Evolutionary conservation across 495 filamentous ascomycete species (phyloP).

Genomic region (Extremus antarcticus): DNA sequence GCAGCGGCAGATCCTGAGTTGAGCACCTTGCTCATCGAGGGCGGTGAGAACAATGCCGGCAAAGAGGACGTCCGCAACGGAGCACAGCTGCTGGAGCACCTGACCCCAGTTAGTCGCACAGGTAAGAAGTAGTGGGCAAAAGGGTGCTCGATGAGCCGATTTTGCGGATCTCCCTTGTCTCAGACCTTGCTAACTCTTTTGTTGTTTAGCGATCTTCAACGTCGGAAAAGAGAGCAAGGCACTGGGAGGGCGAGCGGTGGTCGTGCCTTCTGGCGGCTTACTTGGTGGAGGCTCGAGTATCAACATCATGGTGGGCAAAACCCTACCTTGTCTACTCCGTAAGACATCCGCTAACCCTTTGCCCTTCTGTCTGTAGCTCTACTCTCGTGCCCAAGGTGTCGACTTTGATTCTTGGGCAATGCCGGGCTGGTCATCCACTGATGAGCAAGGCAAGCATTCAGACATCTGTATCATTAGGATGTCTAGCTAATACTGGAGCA

Average conservation of each 20-base stretch:
- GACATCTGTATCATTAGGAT: background rate
- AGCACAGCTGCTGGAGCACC: background rate
- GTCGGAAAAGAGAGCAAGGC: constrained; percentile 21
- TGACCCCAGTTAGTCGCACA: background rate
- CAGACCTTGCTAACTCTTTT: too few species aligned
- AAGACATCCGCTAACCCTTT: too few species aligned
- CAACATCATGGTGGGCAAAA: constrained; percentile 39
- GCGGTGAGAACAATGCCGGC: constrained; percentile 35
- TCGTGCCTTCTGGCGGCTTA: constrained; percentile 41
- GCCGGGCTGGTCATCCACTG: constrained; percentile 42
- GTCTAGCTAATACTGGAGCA: background rate
- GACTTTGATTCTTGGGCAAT: constrained; percentile 44
- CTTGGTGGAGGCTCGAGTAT: constrained; percentile 50
- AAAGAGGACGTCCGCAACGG: background rate
- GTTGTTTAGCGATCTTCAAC: background rate
- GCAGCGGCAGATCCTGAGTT: constrained; percentile 38
- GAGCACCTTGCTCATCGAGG: constrained; percentile 40
- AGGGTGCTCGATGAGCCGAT: too few species aligned
- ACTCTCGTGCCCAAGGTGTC: constrained; percentile 30
- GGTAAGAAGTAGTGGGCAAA: too few species aligned
- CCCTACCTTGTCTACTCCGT: too few species aligned
- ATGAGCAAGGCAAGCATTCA: constrained; percentile 36
- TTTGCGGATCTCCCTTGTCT: too few species aligned
- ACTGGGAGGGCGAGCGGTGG: constrained; percentile 34
- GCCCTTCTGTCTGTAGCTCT: constrained; percentile 29